Evolutionary conservation across 139 green algal species (phyloP).

Genomic region (Chlamydomonas sphaeroides): DNA sequence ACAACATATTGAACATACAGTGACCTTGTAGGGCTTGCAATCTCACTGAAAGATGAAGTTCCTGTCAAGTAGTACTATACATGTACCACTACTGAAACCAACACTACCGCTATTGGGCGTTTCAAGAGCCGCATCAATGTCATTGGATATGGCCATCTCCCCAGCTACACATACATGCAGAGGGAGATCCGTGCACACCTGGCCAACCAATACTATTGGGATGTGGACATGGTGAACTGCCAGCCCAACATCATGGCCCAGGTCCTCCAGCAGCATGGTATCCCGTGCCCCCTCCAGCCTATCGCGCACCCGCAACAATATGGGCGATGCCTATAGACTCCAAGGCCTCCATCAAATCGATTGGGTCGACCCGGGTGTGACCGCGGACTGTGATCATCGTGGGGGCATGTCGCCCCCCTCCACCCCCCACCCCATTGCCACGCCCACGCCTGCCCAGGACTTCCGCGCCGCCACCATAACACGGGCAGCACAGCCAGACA

Average conservation of each 20-base stretch:
- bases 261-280: neutral
- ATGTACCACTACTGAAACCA: too few relatives aligned
- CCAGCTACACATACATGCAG: neutral
- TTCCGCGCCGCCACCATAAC: too few relatives aligned
- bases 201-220: neutral
- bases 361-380: too few relatives aligned
- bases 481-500: too few relatives aligned
- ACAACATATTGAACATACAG: neutral
- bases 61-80: neutral
- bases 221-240: neutral
- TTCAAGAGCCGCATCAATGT: neutral
- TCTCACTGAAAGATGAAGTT: neutral
- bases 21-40: neutral
- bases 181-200: neutral
- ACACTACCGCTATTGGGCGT: neutral
- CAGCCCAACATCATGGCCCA: neutral
- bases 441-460: too few relatives aligned
- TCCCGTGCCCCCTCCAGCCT: neutral
- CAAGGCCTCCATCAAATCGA: too few relatives aligned
- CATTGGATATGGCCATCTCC: neutral
- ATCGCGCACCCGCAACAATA: too few relatives aligned
- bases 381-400: too few relatives aligned
- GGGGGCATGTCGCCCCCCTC: too few relatives aligned
- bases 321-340: too few relatives aligned
- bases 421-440: too few relatives aligned